Evolutionary conservation across 2,329 filamentous ascomycete species (phyloP), one percentile per base, ranked within the genome.

Genomic region (Leptosphaerulina australis): DNA sequence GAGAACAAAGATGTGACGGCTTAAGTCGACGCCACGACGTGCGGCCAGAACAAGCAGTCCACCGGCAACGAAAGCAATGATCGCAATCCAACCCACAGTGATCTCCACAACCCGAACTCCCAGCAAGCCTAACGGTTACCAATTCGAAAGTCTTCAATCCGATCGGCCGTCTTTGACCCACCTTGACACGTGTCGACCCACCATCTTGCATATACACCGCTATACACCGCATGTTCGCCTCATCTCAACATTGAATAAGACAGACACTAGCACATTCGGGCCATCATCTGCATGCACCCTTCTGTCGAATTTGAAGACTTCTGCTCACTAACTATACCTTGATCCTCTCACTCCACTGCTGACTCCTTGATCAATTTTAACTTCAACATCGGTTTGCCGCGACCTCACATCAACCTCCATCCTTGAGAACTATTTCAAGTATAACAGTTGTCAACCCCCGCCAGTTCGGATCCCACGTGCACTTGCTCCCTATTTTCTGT

Each of bases 111-210:
- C 6, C 6, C 18, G 14, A 35, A 35, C 4, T 9, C 5, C 11
- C 14, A 25, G 4, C 21, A 12, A 25, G 25, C 21, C 9, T 30
- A 14, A 18, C 18, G 18, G 33, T 33, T 31, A 17, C 7, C 43
- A 17, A 15, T 31, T 15, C 12, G 17, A 22, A 20, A 11, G 21
- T 21, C 12, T 33, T 24, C 15, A 21, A 15, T 15, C 25, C 40
- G 24, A 25, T 29, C 31, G 40, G 40, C 35, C 18, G 25, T 29
- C 8, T 25, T 9, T 2, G 48, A 51, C 37, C 48, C 48, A 46
- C 48, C 33, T 35, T 51, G 48, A 51, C 48, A 51, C 48, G 48
- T 51, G 48, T 51, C 48, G 48, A 46, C 36, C 48, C 48, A 51
- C 48, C 31, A 18, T 17, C 4, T 5, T 51, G 48, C 48, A 45